Conservation (phyloP, 768 basidiomycete genomes). For the Hydnum rufescens region DNA sequence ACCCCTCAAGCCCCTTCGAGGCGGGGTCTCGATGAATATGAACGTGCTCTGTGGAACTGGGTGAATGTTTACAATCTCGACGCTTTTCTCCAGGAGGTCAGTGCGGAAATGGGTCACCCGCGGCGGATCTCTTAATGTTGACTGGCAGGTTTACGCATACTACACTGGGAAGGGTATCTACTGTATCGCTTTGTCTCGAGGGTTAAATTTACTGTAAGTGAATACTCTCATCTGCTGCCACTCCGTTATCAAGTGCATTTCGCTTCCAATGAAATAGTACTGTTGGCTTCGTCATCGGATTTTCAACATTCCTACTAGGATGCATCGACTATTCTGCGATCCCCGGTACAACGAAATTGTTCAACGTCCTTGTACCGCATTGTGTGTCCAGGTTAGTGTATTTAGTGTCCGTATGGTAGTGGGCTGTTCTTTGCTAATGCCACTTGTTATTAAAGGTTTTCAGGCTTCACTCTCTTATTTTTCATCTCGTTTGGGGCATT, state of each 20-base stretch:
- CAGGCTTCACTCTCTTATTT: slow-evolving; percentile 66
- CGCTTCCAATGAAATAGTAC: too few species aligned
- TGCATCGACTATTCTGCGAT: slow-evolving; percentile 87
- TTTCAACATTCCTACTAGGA: slow-evolving; percentile 88
- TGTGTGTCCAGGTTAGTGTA: slow-evolving; percentile 63
- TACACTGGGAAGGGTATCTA: slow-evolving; percentile 95
- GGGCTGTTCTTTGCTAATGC: slow-evolving; percentile 5
- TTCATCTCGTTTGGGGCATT: slow-evolving; percentile 72
- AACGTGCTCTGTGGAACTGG: slow-evolving; percentile 96
- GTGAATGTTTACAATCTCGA: slow-evolving; percentile 97
- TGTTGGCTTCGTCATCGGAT: slow-evolving; percentile 93
- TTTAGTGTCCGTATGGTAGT: not conserved
- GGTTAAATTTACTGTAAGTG: slow-evolving; percentile 86
- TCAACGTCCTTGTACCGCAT: slow-evolving; percentile 60
- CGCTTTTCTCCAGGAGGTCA: slow-evolving; percentile 77
- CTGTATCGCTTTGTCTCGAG: slow-evolving; percentile 76
- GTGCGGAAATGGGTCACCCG: too few species aligned
- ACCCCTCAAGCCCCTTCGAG: slow-evolving; percentile 13
- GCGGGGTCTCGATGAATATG: slow-evolving; percentile 53
- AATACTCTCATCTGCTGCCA: slow-evolving; percentile 11
- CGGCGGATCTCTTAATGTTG: too few species aligned
- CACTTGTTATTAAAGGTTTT: slow-evolving; percentile 41
- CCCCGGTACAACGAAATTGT: slow-evolving; percentile 44
- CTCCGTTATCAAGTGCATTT: not conserved
- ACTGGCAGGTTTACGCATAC: slow-evolving; percentile 46